phyloP scores from a whole-genome alignment of 441 rosid genomes.

The Viola pubescens region DNA sequence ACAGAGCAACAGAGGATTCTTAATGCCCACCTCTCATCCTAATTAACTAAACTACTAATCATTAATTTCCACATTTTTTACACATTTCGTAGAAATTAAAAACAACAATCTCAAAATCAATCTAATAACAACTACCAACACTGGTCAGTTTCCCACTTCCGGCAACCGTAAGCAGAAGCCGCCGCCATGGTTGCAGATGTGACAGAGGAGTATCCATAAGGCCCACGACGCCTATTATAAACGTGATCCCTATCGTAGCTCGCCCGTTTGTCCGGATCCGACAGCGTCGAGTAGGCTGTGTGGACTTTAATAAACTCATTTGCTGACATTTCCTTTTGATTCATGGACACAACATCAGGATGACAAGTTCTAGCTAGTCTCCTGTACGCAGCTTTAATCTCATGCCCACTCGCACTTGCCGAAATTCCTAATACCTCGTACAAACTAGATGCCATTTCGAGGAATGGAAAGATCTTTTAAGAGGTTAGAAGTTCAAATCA shows the following conservation, averaged over 20 bases:
- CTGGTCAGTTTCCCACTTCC: constrained; percentile 53
- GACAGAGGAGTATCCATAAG: constrained; percentile 12
- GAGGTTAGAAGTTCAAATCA: too few relatives aligned
- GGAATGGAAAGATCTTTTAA: too few relatives aligned
- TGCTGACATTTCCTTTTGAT: constrained; percentile 30
- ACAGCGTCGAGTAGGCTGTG: constrained; percentile 39
- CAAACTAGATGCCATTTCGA: constrained; percentile 20
- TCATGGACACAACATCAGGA: constrained; percentile 39
- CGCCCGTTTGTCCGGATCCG: constrained; percentile 40
- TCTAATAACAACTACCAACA: constrained; percentile 33
- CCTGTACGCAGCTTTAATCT: constrained; percentile 40
- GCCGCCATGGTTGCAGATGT: constrained; percentile 22
- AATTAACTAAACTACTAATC: too few relatives aligned
- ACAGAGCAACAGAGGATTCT: too few relatives aligned
- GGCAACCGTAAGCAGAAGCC: constrained; percentile 18
- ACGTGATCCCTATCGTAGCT: constrained; percentile 30
- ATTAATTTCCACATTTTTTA: too few relatives aligned
- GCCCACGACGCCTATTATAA: not conserved
- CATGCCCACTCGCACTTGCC: constrained; percentile 23
- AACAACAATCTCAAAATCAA: too few relatives aligned
- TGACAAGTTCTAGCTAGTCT: constrained; percentile 38
- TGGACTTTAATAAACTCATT: constrained; percentile 35
- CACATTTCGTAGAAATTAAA: too few relatives aligned
- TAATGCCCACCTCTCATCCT: too few relatives aligned
- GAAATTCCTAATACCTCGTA: constrained; percentile 41